These are phyloP conservation scores for Acanthamoeba lenticulata DNA, from an alignment of 208 protist species.

Conservation along the genomic window DNA sequence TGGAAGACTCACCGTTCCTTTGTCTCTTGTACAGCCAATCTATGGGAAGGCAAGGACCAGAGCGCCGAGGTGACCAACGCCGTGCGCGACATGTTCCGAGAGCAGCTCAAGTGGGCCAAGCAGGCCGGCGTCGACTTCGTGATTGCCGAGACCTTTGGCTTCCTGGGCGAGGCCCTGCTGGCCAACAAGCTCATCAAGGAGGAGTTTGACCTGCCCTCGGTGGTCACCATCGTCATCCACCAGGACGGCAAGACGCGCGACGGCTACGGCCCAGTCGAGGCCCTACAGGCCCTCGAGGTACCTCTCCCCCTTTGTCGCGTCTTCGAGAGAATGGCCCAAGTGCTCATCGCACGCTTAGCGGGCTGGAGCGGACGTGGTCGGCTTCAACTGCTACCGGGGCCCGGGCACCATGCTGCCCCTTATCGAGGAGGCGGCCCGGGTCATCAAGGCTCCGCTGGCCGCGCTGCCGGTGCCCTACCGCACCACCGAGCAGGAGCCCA, in stretches of 20 bases:
- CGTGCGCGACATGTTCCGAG: constrained; percentile 6
- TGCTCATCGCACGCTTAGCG: too few relatives aligned
- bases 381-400: constrained; percentile 59
- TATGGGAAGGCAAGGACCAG: constrained; percentile 5
- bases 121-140: constrained; percentile 52
- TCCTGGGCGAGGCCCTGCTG: constrained; percentile 51
- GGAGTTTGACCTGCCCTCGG: constrained; percentile 26
- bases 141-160: constrained; percentile 65
- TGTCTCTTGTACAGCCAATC: neutral
- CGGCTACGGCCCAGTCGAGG: neutral
- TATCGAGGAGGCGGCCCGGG: constrained; percentile 28
- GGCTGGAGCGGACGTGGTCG: constrained; percentile 49
- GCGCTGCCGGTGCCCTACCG: constrained; percentile 62
- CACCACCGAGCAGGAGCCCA: constrained; percentile 62
- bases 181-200: constrained; percentile 42
- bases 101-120: constrained; percentile 58
- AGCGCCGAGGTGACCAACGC: neutral
- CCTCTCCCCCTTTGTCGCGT: too few relatives aligned
- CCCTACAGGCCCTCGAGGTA: neutral
- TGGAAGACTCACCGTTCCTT: neutral
- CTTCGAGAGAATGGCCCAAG: too few relatives aligned
- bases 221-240: constrained; percentile 61
- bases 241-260: constrained; percentile 45
- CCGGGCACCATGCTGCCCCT: constrained; percentile 55
- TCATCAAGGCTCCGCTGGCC: constrained; percentile 40